phyloP scores from a whole-genome alignment of 495 filamentous ascomycete genomes.

The Penicillium macrosclerotiorum region DNA sequence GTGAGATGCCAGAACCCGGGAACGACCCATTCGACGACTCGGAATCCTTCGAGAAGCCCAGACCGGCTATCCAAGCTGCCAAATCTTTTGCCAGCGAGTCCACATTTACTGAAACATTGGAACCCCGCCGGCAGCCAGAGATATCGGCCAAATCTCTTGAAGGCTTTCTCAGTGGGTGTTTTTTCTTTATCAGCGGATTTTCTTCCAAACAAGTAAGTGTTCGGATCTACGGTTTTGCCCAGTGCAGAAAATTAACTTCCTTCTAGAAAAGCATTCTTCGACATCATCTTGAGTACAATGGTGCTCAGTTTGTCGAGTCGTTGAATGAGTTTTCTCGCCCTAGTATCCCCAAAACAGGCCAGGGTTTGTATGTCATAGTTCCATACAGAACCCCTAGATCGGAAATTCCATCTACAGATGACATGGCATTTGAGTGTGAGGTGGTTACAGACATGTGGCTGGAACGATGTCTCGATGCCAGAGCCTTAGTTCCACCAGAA shows the following conservation, averaged over 20 bases:
- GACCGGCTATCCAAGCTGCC: conserved; percentile 31
- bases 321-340: conserved; percentile 39
- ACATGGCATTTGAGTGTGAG: conserved; percentile 42
- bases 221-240: neutral
- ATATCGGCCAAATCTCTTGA: conserved; percentile 12
- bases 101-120: conserved; percentile 28
- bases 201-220: conserved; percentile 48
- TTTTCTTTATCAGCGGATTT: conserved; percentile 69
- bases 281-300: conserved; percentile 53
- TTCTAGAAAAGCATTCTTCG: conserved; percentile 43
- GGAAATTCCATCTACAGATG: conserved; percentile 38
- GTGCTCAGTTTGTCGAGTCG: conserved; percentile 45
- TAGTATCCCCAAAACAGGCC: conserved; percentile 39
- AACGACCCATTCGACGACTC: conserved; percentile 34
- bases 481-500: conserved; percentile 64
- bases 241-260: conserved; percentile 16
- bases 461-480: conserved; percentile 78
- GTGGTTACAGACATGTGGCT: conserved; percentile 91
- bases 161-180: conserved; percentile 40
- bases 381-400: conserved; percentile 47
- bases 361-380: conserved; percentile 51
- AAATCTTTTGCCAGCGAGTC: conserved; percentile 45
- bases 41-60: conserved; percentile 10
- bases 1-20: conserved; percentile 25
- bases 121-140: conserved; percentile 17